These are phyloP conservation scores for Sclerotinia borealis DNA, from an alignment of 2,329 filamentous ascomycete genomes.

Conservation along the genomic window DNA sequence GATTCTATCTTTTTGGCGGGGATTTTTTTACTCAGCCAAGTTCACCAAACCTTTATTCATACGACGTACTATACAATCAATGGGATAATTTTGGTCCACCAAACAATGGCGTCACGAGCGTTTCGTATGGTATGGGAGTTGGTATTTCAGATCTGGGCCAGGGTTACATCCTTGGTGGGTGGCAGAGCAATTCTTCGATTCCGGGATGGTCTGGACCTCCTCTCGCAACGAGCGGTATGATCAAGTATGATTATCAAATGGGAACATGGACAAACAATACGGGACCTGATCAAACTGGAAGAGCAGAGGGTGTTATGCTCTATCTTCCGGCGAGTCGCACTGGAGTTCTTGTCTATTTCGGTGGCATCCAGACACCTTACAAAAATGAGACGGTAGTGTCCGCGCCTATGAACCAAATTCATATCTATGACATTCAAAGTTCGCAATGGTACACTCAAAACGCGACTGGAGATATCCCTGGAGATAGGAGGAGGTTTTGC, in stretches of 20 bases:
- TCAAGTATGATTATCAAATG: constrained; percentile 50
- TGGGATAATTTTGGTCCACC: constrained; percentile 46
- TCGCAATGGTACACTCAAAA: constrained; percentile 55
- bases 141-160: constrained; percentile 48
- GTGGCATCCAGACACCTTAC: constrained; percentile 46
- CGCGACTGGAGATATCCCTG: constrained; percentile 47
- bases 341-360: constrained; percentile 57
- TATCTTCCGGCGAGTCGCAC: constrained; percentile 54
- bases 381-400: constrained; percentile 40
- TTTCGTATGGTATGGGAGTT: constrained; percentile 52
- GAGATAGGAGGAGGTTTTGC: constrained; percentile 52
- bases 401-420: constrained; percentile 45
- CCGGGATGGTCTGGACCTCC: constrained; percentile 45
- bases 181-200: constrained; percentile 48
- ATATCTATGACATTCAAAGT: constrained; percentile 55
- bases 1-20: constrained; percentile 57
- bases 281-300: constrained; percentile 45
- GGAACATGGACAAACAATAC: constrained; percentile 47
- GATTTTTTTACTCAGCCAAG: constrained; percentile 44
- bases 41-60: constrained; percentile 47
- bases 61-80: constrained; percentile 49
- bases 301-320: constrained; percentile 55
- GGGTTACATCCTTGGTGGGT: constrained; percentile 59
- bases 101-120: constrained; percentile 37
- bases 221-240: constrained; percentile 44